Evolutionary conservation across 1,139 yeast species (phyloP), one percentile per base, ranked within the genome.

Genomic region (Meyerozyma carpophila): DNA sequence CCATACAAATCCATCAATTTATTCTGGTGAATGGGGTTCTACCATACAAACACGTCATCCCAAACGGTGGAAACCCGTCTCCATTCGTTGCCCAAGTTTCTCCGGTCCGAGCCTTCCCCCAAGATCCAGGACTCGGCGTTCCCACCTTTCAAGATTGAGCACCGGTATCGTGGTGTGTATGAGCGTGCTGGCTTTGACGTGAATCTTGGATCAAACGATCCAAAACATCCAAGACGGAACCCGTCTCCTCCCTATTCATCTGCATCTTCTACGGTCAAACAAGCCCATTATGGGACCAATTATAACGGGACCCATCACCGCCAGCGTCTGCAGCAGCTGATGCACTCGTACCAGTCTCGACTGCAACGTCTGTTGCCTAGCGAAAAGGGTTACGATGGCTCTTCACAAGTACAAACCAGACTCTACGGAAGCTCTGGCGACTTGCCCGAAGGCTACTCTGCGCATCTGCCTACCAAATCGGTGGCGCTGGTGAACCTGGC

Each of bases 161-260:
- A 73, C 42, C 63, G 78, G 34, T 80, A 79, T 57, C 70, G 69
- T 51, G 82, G 84, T 1, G 86, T 80, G 5, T 75, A 81, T 50
- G 86, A 81, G 58, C 61, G 85, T 51, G 86, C 86, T 0, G 87
- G 87, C 0, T 81, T 81, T 51, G 85, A 81, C 39, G 77, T 79
- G 29, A 68, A 68, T 50, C 54, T 57, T 45, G 39, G 37, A 37
- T 44, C 47, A n/a, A 45, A 42, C n/a, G 56, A 48, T 21, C 8
- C 31, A 8, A 39, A 11, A 29, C 9, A 21, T 10, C 39, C 16
- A 16, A 8, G 16, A 8, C 26, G 26, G 6, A 14, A 21, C 10
- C 37, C 8, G n/a, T 21, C 37, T 5, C 37, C 24, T 20, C 11
- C 26, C 25, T 11, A 9, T 11, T 21, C 37, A 11, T 34, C 37